A percentile compares a stretch with the other conserved stretches of the same genome.
Evolutionary conservation across 495 filamentous ascomycete genomes (phyloP).

Genomic region (Neurospora terricola): DNA sequence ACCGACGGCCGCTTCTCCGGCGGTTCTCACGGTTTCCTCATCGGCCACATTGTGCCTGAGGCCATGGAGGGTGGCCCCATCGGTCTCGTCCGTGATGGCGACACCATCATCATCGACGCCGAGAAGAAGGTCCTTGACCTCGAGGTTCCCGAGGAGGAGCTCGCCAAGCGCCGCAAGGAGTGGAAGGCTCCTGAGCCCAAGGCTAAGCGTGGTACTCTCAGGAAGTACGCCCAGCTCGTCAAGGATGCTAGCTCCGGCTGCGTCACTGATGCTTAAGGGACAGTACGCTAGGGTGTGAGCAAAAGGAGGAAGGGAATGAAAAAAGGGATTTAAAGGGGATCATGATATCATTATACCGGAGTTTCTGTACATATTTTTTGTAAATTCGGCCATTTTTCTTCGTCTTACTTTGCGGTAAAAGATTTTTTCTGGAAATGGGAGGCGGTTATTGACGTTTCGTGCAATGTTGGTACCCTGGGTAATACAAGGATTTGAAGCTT

Average conservation of each 20-base stretch:
- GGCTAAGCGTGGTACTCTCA: slow-evolving; percentile 63
- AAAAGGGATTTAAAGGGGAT: background rate
- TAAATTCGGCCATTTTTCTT: background rate
- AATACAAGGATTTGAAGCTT: background rate
- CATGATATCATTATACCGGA: background rate
- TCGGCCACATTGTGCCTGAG: slow-evolving; percentile 66
- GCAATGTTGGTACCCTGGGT: background rate
- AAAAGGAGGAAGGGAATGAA: background rate
- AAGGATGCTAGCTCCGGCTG: slow-evolving; percentile 72
- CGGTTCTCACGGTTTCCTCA: slow-evolving; percentile 70
- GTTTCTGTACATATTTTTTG: background rate
- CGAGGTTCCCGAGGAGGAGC: slow-evolving; percentile 49
- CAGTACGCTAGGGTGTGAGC: background rate
- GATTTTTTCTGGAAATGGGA: background rate
- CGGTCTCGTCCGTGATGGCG: slow-evolving; percentile 57
- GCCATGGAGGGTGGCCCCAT: slow-evolving; percentile 62
- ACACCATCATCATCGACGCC: slow-evolving; percentile 62
- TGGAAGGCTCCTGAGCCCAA: slow-evolving; percentile 57
- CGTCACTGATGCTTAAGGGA: slow-evolving; percentile 50
- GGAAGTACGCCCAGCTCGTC: slow-evolving; percentile 64
- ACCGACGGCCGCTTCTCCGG: slow-evolving; percentile 73
- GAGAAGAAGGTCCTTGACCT: slow-evolving; percentile 54
- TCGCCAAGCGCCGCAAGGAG: slow-evolving; percentile 52
- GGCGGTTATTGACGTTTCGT: background rate
- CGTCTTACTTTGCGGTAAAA: background rate